A percentile compares a stretch with the other conserved stretches of the same genome.
phyloP scores from a whole-genome alignment of 208 protist species.

The Leishmania mexicana region DNA sequence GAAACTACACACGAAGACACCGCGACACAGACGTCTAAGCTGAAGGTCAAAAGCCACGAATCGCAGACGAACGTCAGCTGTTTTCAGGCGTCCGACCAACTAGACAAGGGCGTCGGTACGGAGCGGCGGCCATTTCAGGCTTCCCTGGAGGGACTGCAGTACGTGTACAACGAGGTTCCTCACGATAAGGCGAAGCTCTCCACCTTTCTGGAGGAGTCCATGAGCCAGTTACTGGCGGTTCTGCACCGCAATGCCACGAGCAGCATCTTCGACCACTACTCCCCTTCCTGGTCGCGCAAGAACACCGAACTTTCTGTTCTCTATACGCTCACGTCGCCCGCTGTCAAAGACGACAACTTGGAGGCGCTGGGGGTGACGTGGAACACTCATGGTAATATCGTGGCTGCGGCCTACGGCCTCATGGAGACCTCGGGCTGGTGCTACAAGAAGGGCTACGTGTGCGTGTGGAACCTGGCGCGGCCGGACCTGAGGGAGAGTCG shows the following conservation, averaged over 20 bases:
- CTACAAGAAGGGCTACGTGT: slow-evolving; percentile 76
- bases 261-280: slow-evolving; percentile 83
- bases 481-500: slow-evolving; percentile 56
- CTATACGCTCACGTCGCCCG: slow-evolving; percentile 71
- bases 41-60: slow-evolving; percentile 38
- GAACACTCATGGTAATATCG: slow-evolving; percentile 81
- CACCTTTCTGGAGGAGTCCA: slow-evolving; percentile 57
- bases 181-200: slow-evolving; percentile 68
- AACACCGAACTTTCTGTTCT: slow-evolving; percentile 61
- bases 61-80: slow-evolving; percentile 74
- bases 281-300: slow-evolving; percentile 79
- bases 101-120: slow-evolving; percentile 76
- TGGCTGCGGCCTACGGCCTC: slow-evolving; percentile 88
- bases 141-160: slow-evolving; percentile 75
- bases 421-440: slow-evolving; percentile 90
- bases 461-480: slow-evolving; percentile 81
- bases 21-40: slow-evolving; percentile 51
- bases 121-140: slow-evolving; percentile 50
- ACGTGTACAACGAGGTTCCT: slow-evolving; percentile 64
- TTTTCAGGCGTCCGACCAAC: slow-evolving; percentile 49
- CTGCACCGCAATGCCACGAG: slow-evolving; percentile 75
- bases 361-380: slow-evolving; percentile 80
- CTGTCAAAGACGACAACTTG: slow-evolving; percentile 60
- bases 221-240: slow-evolving; percentile 61
- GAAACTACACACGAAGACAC: slow-evolving; percentile 37